phyloP scores from a whole-genome alignment of 805 yeast species.

The Candida schatavii region DNA sequence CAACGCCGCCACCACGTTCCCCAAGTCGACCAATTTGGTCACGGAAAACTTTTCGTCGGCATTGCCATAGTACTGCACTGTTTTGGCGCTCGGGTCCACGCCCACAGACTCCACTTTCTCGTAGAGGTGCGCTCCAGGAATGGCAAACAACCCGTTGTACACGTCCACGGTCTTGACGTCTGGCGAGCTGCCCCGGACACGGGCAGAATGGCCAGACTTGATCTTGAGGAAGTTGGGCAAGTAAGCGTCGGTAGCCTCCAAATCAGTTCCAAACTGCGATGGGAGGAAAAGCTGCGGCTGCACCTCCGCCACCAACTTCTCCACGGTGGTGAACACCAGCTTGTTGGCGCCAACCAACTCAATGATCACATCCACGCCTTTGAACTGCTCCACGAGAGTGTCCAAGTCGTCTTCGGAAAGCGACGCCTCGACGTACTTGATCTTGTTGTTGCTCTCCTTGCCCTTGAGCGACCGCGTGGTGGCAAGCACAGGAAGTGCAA shows the following conservation, averaged over 20 bases:
- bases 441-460: constrained; percentile 25
- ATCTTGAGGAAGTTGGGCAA: constrained; percentile 33
- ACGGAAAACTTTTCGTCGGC: constrained; percentile 34
- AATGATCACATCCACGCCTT: constrained; percentile 51
- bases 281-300: constrained; percentile 56
- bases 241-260: constrained; percentile 19
- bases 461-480: constrained; percentile 45
- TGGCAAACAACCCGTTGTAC: constrained; percentile 37
- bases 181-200: constrained; percentile 33
- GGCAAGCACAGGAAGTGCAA: constrained; percentile 48
- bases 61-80: constrained; percentile 39
- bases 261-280: constrained; percentile 57
- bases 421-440: constrained; percentile 40
- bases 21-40: constrained; percentile 41
- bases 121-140: constrained; percentile 30
- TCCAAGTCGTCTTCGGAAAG: constrained; percentile 20
- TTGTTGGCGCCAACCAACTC: constrained; percentile 39
- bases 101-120: constrained; percentile 37
- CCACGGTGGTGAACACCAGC: constrained; percentile 28
- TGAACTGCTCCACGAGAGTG: constrained; percentile 34
- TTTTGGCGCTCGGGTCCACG: constrained; percentile 30
- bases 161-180: constrained; percentile 50
- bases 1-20: constrained; percentile 39
- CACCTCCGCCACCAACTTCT: constrained; percentile 34
- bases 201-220: constrained; percentile 36